Evolutionary conservation across 257 asterid species (phyloP).

Genomic region (Galeopsis tetrahit): DNA sequence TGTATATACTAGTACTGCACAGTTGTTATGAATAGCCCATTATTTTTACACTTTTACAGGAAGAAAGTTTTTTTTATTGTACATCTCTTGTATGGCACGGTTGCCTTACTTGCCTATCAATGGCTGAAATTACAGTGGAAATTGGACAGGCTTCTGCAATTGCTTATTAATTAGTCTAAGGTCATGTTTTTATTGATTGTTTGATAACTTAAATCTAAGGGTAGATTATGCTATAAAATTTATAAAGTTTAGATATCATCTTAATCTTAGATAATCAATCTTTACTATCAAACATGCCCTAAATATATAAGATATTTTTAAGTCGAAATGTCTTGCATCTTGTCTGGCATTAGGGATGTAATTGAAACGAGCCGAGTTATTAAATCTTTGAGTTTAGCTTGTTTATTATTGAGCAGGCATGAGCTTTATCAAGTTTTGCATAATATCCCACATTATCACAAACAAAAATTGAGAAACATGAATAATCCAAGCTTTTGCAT

Average conservation of each 20-base stretch:
- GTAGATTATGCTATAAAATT: too few species aligned
- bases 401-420: too few species aligned
- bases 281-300: too few species aligned
- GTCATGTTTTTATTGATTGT: too few species aligned
- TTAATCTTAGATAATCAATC: too few species aligned
- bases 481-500: neutral
- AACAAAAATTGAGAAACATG: neutral
- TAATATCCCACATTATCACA: too few species aligned
- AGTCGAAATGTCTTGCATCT: neutral
- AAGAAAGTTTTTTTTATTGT: constrained; percentile 17
- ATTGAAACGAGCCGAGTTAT: too few species aligned
- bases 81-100: neutral
- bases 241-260: too few species aligned
- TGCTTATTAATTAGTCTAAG: neutral
- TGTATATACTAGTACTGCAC: constrained; percentile 30
- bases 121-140: constrained; percentile 3
- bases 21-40: constrained; percentile 28
- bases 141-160: neutral
- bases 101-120: constrained; percentile 10
- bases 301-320: neutral
- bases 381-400: too few species aligned
- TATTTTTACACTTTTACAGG: constrained; percentile 11
- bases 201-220: too few species aligned
- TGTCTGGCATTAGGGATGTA: neutral
- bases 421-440: too few species aligned